Evolutionary conservation across 2,329 filamentous ascomycete genomes (phyloP), one percentile per base, ranked within the genome.

Genomic region (Hypoxylon sp.): DNA sequence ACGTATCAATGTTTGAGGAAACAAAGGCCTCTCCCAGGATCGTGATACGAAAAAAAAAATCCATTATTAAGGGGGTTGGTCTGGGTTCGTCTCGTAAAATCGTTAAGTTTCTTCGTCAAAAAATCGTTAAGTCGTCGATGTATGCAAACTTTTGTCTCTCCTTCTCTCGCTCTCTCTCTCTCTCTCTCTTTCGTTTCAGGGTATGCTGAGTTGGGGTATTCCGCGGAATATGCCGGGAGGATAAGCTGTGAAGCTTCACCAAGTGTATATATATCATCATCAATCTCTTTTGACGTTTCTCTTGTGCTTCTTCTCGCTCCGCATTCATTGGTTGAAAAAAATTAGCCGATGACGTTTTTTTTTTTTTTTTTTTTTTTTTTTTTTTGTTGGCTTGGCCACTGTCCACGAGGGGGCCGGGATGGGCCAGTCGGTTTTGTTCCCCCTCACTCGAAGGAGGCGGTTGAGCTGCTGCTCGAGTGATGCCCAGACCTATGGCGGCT

Each of bases 401-500:
- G 44, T 47, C 60, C 64, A 56, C 57, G 54, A 56, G 63, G 48
- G 13, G 49, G 34, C 43, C 24, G 39, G n/a, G 37, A 17, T 19
- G n/a, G 37, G 5, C 37, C 4, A 20, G n/a, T 41, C 37, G 17
- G 7, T n/a, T 39, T 6, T 22, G 50, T 41, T 50, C 49, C 67
- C 69, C 69, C 65, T 79, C 79, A 87, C 64, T 88, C 85, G 70
- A 86, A 83, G 20, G 86, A 88, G 39, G 84, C 81, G 59, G 85
- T 87, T 50, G 86, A 88, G 75, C 84, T 87, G 80, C 85, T 87
- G 79, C 85, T 87, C 58, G 85, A 88, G 75, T 88, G 85, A 66
- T 84, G 81, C 22, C 85, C 84, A 20, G 84, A 86, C 67, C 84
- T 80, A 64, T 83, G 79, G 74, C 80, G 80, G 70, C 75, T 77